phyloP scores from a whole-genome alignment of 208 protist genomes.

The Endotrypanum monterogeii region DNA sequence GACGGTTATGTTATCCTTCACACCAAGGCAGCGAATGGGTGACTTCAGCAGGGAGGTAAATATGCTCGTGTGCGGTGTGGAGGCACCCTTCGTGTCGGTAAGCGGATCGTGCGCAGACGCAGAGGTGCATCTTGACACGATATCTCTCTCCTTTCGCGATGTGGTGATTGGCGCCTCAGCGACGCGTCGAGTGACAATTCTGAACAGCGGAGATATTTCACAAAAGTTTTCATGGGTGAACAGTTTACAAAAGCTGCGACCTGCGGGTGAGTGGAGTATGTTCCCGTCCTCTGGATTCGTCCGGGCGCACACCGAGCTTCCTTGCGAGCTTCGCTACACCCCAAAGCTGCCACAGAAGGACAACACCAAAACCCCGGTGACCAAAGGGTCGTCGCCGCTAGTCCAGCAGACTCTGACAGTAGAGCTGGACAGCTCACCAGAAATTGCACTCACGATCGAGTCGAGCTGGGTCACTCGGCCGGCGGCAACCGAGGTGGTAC shows the following conservation, averaged over 20 bases:
- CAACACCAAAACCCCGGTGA: neutral
- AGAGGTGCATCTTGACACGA: slow-evolving; percentile 94
- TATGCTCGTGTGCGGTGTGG: slow-evolving; percentile 89
- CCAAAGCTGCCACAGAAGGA: slow-evolving; percentile 35
- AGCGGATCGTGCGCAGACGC: slow-evolving; percentile 93
- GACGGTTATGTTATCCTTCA: slow-evolving; percentile 76
- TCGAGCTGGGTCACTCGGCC: slow-evolving; percentile 80
- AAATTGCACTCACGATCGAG: slow-evolving; percentile 80
- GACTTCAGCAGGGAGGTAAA: slow-evolving; percentile 89
- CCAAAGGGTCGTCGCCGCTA: neutral
- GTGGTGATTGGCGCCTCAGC: slow-evolving; percentile 84
- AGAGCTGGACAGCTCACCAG: slow-evolving; percentile 80
- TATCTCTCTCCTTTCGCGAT: slow-evolving; percentile 90
- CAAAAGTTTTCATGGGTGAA: slow-evolving; percentile 91
- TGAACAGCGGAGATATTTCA: slow-evolving; percentile 96
- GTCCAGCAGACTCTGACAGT: slow-evolving; percentile 54
- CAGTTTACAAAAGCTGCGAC: slow-evolving; percentile 23
- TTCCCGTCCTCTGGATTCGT: slow-evolving; percentile 83
- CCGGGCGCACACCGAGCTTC: slow-evolving; percentile 86
- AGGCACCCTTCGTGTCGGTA: slow-evolving; percentile 84
- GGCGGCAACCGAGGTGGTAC: slow-evolving; percentile 63
- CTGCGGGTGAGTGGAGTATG: slow-evolving; percentile 74
- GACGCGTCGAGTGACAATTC: slow-evolving; percentile 82
- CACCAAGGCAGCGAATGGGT: slow-evolving; percentile 80
- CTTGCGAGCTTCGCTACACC: slow-evolving; percentile 91